Conservation (phyloP, 139 green algal genomes). For the Chlorella vulgaris region DNA sequence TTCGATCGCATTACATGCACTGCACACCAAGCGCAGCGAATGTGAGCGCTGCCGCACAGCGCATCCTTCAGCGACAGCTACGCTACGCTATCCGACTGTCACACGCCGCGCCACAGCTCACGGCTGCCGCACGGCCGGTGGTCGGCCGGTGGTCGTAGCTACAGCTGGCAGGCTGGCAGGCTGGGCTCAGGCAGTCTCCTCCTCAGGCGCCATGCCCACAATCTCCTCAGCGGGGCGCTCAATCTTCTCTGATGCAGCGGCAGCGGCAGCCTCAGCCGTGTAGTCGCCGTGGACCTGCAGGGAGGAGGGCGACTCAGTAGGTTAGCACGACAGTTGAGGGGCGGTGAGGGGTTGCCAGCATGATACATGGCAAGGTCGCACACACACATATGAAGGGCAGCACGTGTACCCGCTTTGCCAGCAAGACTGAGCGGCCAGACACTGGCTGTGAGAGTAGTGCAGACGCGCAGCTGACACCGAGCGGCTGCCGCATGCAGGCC, state of each 20-base stretch:
- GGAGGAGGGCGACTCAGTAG: background rate
- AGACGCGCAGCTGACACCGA: too few species aligned
- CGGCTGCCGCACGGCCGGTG: too few species aligned
- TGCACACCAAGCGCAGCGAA: background rate
- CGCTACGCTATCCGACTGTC: background rate
- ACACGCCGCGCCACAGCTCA: background rate
- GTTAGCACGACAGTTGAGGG: background rate
- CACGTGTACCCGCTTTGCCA: too few species aligned
- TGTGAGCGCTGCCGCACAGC: background rate
- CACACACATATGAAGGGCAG: too few species aligned
- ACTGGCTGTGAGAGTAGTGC: too few species aligned
- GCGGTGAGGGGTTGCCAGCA: background rate
- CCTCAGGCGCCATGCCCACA: conserved; percentile 36
- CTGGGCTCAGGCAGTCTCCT: conserved; percentile 22
- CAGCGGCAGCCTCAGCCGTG: conserved; percentile 64
- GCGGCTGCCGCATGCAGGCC: too few species aligned
- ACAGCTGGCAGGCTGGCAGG: background rate
- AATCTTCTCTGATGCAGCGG: conserved; percentile 38
- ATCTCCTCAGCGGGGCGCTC: conserved; percentile 54
- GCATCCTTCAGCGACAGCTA: background rate
- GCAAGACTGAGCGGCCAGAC: too few species aligned
- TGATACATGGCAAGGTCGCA: too few species aligned
- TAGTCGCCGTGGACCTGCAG: conserved; percentile 84
- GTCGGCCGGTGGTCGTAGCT: background rate
- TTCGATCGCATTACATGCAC: background rate